Base-by-base conservation (phyloP, 495 filamentous ascomycete species). In the Neurospora intermedia region DNA sequence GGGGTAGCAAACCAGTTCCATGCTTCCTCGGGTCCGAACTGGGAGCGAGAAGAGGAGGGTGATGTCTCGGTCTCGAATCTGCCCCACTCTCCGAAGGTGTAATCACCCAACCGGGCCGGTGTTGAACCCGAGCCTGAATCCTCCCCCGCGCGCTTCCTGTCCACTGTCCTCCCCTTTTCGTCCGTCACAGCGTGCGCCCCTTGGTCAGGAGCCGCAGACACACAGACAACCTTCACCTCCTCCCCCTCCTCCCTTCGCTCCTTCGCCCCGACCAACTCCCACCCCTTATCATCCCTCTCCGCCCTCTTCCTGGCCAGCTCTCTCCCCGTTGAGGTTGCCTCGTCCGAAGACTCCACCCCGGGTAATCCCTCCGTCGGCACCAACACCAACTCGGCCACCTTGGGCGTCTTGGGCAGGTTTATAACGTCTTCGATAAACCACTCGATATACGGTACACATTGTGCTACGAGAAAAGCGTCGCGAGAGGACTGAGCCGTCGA, bases 241-340 rank as follows among this genome's bases (percentile, higher is more conserved):
- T 85, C 83, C 8, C 83, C 83, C 46, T 79, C 82, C 13, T 74
- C 72, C 35, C 76, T 75, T 62, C 81, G 78, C 42, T 86, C 83
- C 18, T 75, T 77, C 5, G 76, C 78, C 0, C 79, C 81, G 42
- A 74, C 82, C 38, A 86, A 73, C 1, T 69, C 69, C 69, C 81
- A 80, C 45, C 76, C 77, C 13, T 62, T 62, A 35, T 73, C 38
- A 80, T 78, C 16, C 80, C 46, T 69, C 85, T 80, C 10, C 80
- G 81, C 43, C 78, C 82, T 18, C 54, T 62, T 62, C 3, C 27
- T 35, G 72, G 73, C 35, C 77, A 75, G 69, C 81, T 78, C 43
- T 85, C 83, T 38, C 74, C 78, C 10, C 78, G 77, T 0, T 35
- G 54, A 31, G 78, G 80, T 54, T 75, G 81, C 31, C 84, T 74